These are phyloP conservation scores for Sordariomycetes sp. DNA, from an alignment of 2,329 filamentous ascomycete species.

Conservation along the genomic window DNA sequence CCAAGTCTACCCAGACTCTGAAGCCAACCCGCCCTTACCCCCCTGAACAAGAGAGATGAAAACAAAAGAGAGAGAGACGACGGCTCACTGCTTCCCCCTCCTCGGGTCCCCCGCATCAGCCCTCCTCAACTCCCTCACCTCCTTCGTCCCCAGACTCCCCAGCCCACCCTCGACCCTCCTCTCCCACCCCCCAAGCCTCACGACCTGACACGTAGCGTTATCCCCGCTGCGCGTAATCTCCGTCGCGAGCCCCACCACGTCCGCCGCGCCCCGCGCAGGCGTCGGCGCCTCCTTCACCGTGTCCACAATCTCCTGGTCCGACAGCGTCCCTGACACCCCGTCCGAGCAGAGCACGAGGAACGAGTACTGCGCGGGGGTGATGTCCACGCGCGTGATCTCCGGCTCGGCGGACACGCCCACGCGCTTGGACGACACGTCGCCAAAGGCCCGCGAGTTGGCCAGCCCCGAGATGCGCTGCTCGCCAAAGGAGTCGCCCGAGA, in stretches of 20 bases:
- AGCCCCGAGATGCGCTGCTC: slow-evolving; percentile 90
- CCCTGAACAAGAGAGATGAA: no score
- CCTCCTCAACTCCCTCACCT: slow-evolving; percentile 73
- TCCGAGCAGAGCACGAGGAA: slow-evolving; percentile 85
- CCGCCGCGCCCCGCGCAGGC: slow-evolving; percentile 69
- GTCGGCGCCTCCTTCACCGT: slow-evolving; percentile 88
- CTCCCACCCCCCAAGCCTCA: slow-evolving; percentile 57
- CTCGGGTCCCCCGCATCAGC: slow-evolving; percentile 74
- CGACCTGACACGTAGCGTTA: slow-evolving; percentile 56
- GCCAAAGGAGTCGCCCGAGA: slow-evolving; percentile 83
- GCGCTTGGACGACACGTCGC: slow-evolving; percentile 82
- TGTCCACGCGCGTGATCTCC: slow-evolving; percentile 67
- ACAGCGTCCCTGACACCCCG: slow-evolving; percentile 73
- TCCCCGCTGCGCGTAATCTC: slow-evolving; percentile 61
- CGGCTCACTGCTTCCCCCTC: slow-evolving; percentile 35
- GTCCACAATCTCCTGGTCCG: slow-evolving; percentile 92
- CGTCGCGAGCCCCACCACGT: slow-evolving; percentile 76
- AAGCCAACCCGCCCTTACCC: no score
- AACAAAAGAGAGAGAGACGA: neutral
- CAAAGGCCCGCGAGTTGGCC: slow-evolving; percentile 88
- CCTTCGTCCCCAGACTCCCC: slow-evolving; percentile 82
- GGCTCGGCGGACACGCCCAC: slow-evolving; percentile 92
- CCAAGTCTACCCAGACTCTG: no score
- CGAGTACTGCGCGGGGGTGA: slow-evolving; percentile 71
- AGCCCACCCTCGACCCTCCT: slow-evolving; percentile 69